Base-by-base conservation (phyloP, 1,284 basidiomycete genomes). In the Cryptococcus wingfieldii region DNA sequence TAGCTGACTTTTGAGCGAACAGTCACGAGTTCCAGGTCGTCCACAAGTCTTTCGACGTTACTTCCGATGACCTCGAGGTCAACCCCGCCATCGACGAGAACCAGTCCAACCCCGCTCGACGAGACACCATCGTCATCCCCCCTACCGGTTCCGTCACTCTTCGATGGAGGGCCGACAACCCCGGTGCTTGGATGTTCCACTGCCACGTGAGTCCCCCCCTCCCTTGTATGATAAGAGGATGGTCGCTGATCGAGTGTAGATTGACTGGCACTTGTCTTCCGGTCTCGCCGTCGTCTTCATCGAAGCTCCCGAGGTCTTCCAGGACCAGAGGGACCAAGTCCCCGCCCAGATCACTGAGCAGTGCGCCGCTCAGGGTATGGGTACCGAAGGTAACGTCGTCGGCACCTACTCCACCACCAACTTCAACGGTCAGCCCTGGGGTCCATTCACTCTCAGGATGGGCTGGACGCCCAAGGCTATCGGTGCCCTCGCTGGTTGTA, bases 381-480 rank as follows among this genome's bases (percentile, higher is more conserved):
- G 85, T 1, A 78, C 78, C 5, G 82, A 81, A 0, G 92, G 92
- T 12, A 96, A 96, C 73, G 71, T 74, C 19, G 75, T 78, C 42
- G 77, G 77, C 42, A 38, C 55, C n/a, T 64, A 69, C 59, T 76
- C 75, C 9, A 72, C 73, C 3, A 71, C 73, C 27, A 68, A 77
- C 63, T 68, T 76, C 56, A 62, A 62, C 43, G 73, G 56, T 83
- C 83, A 66, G 86, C 82, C 65, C 85, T 88, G 14, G 84, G 85
- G 64, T 82, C 84, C 60, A 83, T 90, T 59, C 86, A 82, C 53
- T 83, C 79, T 78, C 48, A 65, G 68, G 51, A 73, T 74, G 64
- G 89, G 89, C n/a, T 94, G 90, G 90, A 84, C 83, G 51, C 74
- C 84, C 34, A 86, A 82, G 72, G 90, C 88, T 28, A 89, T 91